Evolutionary conservation across 1,284 basidiomycete species (phyloP).

Genomic region (Trametes versicolor): DNA sequence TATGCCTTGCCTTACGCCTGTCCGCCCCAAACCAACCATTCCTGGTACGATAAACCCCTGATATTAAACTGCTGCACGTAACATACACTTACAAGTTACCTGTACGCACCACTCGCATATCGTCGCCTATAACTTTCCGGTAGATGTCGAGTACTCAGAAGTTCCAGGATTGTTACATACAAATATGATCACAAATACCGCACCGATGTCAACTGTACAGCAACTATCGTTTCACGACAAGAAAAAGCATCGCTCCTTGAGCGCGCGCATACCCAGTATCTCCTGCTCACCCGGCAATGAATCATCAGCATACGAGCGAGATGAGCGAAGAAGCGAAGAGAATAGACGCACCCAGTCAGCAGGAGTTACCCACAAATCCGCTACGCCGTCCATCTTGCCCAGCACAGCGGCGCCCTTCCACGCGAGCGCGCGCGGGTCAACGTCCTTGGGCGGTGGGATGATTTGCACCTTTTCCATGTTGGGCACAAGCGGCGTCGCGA

Average conservation of each 20-base stretch:
- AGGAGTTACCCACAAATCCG: constrained; percentile 89
- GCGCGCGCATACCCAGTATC: constrained; percentile 77
- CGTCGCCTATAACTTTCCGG: no score
- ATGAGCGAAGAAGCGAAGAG: not conserved
- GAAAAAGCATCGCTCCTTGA: constrained; percentile 80
- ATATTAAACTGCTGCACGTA: not conserved
- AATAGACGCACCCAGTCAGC: constrained; percentile 84
- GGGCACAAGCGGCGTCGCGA: constrained; percentile 82
- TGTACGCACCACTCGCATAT: no score
- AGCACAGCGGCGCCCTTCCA: constrained; percentile 98
- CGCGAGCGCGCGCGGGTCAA: constrained; percentile 88
- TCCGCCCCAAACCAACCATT: no score
- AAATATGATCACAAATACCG: not conserved
- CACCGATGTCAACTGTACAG: not conserved
- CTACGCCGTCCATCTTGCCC: constrained; percentile 89
- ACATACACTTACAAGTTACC: not conserved
- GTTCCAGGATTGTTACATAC: no score
- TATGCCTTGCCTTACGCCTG: not conserved
- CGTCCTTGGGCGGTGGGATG: constrained; percentile 92
- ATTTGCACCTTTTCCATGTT: constrained; percentile 89
- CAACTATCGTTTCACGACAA: not conserved
- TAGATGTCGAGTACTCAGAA: no score
- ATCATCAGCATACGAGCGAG: constrained; percentile 14
- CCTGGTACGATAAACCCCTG: not conserved
- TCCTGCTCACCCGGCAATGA: constrained; percentile 56